Conservation (phyloP, 2,329 filamentous ascomycete species). For the Aureobasidium lini region DNA sequence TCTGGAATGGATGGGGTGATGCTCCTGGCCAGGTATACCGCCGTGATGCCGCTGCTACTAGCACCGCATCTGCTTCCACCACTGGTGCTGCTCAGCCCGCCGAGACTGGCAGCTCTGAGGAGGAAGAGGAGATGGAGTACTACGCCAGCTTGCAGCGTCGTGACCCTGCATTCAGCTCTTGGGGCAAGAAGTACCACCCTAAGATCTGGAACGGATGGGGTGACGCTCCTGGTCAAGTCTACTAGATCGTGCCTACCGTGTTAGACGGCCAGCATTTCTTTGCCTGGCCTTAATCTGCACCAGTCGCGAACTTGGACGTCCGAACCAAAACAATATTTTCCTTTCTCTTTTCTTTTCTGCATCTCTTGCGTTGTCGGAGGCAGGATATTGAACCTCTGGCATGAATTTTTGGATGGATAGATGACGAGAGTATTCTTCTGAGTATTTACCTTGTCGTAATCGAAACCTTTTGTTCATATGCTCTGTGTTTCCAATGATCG, state of each 20-base stretch:
- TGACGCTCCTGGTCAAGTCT: neutral
- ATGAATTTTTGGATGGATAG: neutral
- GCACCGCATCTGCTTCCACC: neutral
- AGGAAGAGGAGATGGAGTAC: neutral
- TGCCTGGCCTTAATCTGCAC: neutral
- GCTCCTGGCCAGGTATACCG: neutral
- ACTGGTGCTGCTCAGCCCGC: neutral
- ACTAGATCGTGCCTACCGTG: neutral
- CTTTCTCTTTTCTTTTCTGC: neutral
- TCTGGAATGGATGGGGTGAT: neutral
- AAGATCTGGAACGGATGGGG: neutral
- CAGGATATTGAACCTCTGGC: neutral
- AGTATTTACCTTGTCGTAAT: neutral
- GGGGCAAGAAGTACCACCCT: slow-evolving; percentile 2
- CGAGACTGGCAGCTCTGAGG: neutral
- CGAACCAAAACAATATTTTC: neutral
- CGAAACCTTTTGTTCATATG: neutral
- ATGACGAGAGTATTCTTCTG: neutral
- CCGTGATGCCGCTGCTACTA: neutral
- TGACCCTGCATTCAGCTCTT: neutral
- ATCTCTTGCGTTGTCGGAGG: slow-evolving; percentile 1
- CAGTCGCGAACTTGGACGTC: neutral
- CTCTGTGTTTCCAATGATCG: neutral
- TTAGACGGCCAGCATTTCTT: neutral
- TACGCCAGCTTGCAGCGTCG: neutral